Conservation (phyloP, 805 yeast genomes). For the Ogataea chonburiensis region DNA sequence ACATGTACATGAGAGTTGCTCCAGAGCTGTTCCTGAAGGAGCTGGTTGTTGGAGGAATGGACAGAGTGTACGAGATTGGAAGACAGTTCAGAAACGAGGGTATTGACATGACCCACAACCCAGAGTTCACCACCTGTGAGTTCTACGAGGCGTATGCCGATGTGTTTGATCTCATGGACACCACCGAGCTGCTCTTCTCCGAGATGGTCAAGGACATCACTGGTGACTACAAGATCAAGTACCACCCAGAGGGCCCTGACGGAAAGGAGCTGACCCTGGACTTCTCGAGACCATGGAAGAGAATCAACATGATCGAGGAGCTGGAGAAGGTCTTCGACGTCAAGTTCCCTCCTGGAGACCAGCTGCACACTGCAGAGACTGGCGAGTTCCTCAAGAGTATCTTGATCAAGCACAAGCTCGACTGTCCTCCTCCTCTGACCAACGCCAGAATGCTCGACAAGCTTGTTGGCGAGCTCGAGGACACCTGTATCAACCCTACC, state of each 20-base stretch:
- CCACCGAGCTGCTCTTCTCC: slow-evolving; percentile 88
- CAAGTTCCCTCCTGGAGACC: slow-evolving; percentile 93
- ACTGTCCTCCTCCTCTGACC: slow-evolving; percentile 86
- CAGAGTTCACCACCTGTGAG: slow-evolving; percentile 98
- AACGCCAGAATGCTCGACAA: slow-evolving; percentile 99
- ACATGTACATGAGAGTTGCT: slow-evolving; percentile 97
- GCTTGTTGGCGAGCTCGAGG: slow-evolving; percentile 96
- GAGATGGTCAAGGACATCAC: slow-evolving; percentile 97
- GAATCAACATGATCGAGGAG: slow-evolving; percentile 96
- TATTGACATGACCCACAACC: slow-evolving; percentile 97
- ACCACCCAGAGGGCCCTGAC: slow-evolving; percentile 94
- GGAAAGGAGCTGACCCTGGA: slow-evolving; percentile 77
- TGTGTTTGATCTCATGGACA: slow-evolving; percentile 91
- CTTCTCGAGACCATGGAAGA: slow-evolving; percentile 97
- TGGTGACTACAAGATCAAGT: slow-evolving; percentile 80
- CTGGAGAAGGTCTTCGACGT: slow-evolving; percentile 82
- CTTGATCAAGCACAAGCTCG: slow-evolving; percentile 76
- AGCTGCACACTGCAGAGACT: slow-evolving; percentile 91
- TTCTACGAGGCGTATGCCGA: slow-evolving; percentile 98
- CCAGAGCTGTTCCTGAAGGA: slow-evolving; percentile 96
- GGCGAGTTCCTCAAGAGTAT: slow-evolving; percentile 83
- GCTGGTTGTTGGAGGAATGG: slow-evolving; percentile 97
- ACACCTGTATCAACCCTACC: slow-evolving; percentile 92
- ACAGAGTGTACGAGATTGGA: slow-evolving; percentile 97
- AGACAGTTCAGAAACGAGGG: slow-evolving; percentile 99